These are phyloP conservation scores for Arthrinium puccinioides DNA, from an alignment of 2,329 filamentous ascomycete species.

Conservation along the genomic window DNA sequence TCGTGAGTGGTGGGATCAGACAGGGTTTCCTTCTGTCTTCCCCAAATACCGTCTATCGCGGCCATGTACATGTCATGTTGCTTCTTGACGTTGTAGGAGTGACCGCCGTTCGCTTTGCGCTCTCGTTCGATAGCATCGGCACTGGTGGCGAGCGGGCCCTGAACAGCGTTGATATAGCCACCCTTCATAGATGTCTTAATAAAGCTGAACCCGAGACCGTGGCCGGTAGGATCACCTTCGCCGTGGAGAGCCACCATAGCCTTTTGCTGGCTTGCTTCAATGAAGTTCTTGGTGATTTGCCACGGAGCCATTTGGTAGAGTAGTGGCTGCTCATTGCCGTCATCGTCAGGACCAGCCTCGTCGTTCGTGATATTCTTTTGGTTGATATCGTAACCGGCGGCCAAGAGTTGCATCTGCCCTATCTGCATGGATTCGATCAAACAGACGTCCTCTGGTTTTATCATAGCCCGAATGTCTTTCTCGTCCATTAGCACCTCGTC, in stretches of 20 bases:
- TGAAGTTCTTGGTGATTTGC: constrained; percentile 94
- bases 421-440: constrained; percentile 95
- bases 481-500: constrained; percentile 75
- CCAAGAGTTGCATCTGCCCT: constrained; percentile 81
- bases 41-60: constrained; percentile 88
- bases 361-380: constrained; percentile 49
- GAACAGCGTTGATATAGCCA: constrained; percentile 78
- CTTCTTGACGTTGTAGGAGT: constrained; percentile 94
- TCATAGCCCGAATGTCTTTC: constrained; percentile 73
- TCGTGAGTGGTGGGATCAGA: constrained; percentile 64
- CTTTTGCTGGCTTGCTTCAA: constrained; percentile 88
- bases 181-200: constrained; percentile 99
- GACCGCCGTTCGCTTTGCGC: constrained; percentile 82
- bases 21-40: constrained; percentile 73
- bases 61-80: constrained; percentile 90
- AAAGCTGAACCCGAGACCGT: constrained; percentile 92
- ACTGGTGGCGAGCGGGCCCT: constrained; percentile 56
- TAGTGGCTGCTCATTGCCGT: constrained; percentile 58
- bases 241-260: constrained; percentile 95
- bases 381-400: constrained; percentile 74
- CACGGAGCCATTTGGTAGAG: constrained; percentile 90
- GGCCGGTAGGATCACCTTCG: constrained; percentile 87
- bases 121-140: constrained; percentile 85
- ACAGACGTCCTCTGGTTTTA: constrained; percentile 93
- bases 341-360: constrained; percentile 57